Conservation (phyloP, 495 filamentous ascomycete species). For the Oidiodendron maius region DNA sequence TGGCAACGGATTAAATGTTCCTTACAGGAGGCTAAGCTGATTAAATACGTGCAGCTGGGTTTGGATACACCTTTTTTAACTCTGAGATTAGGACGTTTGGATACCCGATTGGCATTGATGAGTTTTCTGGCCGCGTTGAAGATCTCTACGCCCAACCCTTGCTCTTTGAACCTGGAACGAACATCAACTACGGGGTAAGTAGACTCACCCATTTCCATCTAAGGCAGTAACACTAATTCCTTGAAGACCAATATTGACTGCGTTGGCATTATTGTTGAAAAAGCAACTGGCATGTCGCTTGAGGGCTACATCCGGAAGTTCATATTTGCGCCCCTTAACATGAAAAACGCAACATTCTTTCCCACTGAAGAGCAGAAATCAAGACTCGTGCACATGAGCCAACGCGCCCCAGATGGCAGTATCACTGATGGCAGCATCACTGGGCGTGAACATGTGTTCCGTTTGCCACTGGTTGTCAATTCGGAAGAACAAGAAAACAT, state of each 20-base stretch:
- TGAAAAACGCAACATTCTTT: slow-evolving; percentile 49
- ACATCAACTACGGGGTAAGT: slow-evolving; percentile 54
- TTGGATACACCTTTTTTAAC: slow-evolving; percentile 49
- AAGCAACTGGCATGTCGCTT: slow-evolving; percentile 41
- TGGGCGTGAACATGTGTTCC: slow-evolving; percentile 40
- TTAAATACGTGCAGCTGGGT: slow-evolving; percentile 41
- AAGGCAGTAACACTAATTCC: background rate
- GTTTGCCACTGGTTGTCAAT: slow-evolving; percentile 33
- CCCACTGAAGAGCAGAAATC: slow-evolving; percentile 43
- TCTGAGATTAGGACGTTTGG: slow-evolving; percentile 38
- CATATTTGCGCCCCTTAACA: slow-evolving; percentile 51
- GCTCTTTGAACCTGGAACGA: slow-evolving; percentile 50
- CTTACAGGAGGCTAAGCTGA: no score
- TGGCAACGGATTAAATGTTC: no score
- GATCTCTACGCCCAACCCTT: slow-evolving; percentile 43
- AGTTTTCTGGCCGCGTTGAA: slow-evolving; percentile 40
- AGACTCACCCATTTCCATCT: background rate
- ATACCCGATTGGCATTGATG: slow-evolving; percentile 44
- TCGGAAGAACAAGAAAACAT: slow-evolving; percentile 27
- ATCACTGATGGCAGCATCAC: slow-evolving; percentile 36
- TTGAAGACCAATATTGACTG: slow-evolving; percentile 50
- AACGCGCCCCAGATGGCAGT: slow-evolving; percentile 32
- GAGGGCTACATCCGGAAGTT: slow-evolving; percentile 50
- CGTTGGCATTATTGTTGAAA: slow-evolving; percentile 52
- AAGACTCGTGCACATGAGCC: slow-evolving; percentile 45